Evolutionary conservation across 176 grass and related monocot genomes (phyloP).

Genomic region (Dendrocalamus sinicus): DNA sequence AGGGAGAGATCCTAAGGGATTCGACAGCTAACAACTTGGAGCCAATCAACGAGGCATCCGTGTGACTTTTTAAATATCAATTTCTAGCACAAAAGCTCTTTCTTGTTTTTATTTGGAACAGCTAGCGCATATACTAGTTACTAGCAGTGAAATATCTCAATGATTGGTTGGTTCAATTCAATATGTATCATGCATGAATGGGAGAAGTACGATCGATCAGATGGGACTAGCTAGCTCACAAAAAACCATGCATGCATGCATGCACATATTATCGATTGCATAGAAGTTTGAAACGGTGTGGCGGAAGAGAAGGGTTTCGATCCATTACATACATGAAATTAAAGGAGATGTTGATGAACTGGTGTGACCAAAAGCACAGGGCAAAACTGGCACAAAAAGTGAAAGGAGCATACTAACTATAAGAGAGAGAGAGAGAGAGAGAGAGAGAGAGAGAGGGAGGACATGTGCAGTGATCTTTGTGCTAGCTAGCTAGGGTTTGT

Average conservation of each 20-base stretch:
- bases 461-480: no score
- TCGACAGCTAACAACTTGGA: no score
- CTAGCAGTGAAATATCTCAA: background rate
- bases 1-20: background rate
- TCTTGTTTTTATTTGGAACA: background rate
- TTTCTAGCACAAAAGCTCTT: background rate
- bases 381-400: slow-evolving; percentile 15
- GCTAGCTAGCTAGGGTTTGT: background rate
- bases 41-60: background rate
- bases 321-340: background rate
- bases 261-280: background rate
- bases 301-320: background rate
- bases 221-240: slow-evolving; percentile 14
- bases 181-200: background rate
- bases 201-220: background rate
- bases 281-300: background rate
- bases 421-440: background rate
- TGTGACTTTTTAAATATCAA: background rate
- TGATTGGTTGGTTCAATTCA: background rate
- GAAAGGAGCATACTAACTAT: background rate
- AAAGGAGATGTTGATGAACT: background rate
- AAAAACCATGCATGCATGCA: background rate
- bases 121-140: background rate
- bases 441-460: no score
- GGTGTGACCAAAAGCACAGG: background rate